Evolutionary conservation across 441 rosid genomes (phyloP).

Genomic region (Adansonia gregorii): DNA sequence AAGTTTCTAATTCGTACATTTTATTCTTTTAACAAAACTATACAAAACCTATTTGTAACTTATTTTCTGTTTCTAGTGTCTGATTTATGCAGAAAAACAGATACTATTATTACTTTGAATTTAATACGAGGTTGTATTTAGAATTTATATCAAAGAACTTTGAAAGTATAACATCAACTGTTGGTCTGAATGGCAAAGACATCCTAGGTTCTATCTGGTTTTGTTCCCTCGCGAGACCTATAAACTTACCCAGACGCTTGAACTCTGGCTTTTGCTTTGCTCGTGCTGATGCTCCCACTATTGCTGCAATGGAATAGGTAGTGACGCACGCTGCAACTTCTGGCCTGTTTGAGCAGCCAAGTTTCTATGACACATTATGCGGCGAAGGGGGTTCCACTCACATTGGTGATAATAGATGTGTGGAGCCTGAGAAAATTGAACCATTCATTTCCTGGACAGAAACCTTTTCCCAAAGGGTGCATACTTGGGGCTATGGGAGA

Average conservation of each 20-base stretch:
- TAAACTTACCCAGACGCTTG: conserved; percentile 88
- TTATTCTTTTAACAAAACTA: background rate
- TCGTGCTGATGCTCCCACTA: conserved; percentile 59
- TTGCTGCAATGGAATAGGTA: conserved; percentile 83
- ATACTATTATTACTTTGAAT: conserved; percentile 3
- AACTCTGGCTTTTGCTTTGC: conserved; percentile 95
- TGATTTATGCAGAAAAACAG: background rate
- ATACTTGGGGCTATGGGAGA: conserved; percentile 71
- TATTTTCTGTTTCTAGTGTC: conserved; percentile 1
- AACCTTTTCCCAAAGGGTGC: conserved; percentile 94
- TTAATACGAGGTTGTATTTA: background rate
- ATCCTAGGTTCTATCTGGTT: conserved; percentile 6
- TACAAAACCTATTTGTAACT: background rate
- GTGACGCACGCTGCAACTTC: conserved; percentile 85
- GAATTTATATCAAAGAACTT: background rate
- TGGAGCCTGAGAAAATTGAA: conserved; percentile 74
- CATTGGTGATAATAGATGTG: conserved; percentile 55
- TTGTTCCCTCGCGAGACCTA: conserved; percentile 55
- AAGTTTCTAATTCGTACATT: background rate
- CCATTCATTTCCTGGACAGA: conserved; percentile 75
- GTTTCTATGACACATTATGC: conserved; percentile 88
- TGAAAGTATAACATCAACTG: background rate
- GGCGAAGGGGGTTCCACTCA: conserved; percentile 84
- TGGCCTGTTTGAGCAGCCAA: conserved; percentile 86
- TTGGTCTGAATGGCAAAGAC: conserved; percentile 1